Base-by-base conservation (phyloP, 2,329 filamentous ascomycete species). In the Erysiphe pulchra region DNA sequence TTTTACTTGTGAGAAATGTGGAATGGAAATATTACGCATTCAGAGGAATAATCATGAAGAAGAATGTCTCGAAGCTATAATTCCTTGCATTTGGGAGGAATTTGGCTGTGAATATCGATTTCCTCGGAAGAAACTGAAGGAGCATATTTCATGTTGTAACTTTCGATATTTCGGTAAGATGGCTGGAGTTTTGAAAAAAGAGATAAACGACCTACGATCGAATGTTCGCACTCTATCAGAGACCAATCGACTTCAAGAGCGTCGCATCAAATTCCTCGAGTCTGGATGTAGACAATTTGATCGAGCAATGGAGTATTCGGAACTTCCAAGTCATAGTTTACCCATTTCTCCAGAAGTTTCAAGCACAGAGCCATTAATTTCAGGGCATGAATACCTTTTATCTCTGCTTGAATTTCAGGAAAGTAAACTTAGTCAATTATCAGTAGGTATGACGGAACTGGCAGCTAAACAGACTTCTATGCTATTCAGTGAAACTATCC, bases 401-500 rank as follows among this genome's bases (percentile, higher is more conserved):
- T 58, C 63, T 17, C 54, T 68, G 18, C 63, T 70, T 18, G 63
- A 69, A 52, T 61, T 64, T n/a, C 64, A 69, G 51, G 70, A 74
- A 52, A 65, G 55, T 56, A 69, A 63, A 57, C 67, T 76, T 38
- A 70, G 72, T 51, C 67, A 71, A 43, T 58, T 77, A 2, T 68
- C 71, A 44, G 67, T 71, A 46, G 67, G 67, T 38, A 53, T 76
- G 34, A 69, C 66, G 17, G 71, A 75, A 47, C 63, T 74, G 44
- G 72, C 76, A 53, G 69, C 68, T 3, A 66, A 70, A 43, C 71
- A 75, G 54, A 71, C 67, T 31, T 68, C 74, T 58, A 68, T 71
- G 64, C 64, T 73, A 9, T 64, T 76, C 54, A 75, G 74, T 52
- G 70, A 76, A 56, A 68, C 71, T 5, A 65, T 73, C 53, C 71